Evolutionary conservation across 2,329 filamentous ascomycete species (phyloP).

Genomic region (Davidsoniella neocaledoniae): DNA sequence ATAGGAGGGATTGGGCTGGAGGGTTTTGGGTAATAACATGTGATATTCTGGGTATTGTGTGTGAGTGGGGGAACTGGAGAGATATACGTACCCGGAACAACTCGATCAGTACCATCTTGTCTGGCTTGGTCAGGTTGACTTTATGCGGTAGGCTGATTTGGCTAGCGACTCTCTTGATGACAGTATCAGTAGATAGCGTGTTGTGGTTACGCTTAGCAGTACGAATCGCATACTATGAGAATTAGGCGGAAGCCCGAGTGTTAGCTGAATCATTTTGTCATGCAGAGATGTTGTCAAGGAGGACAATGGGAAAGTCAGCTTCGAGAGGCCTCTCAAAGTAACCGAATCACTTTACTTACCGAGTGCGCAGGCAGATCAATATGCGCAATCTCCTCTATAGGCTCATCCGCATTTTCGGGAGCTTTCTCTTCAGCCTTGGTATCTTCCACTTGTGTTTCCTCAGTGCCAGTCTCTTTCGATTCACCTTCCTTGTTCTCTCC

Average conservation of each 20-base stretch:
- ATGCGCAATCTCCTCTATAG: not conserved
- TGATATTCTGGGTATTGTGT: too few relatives aligned
- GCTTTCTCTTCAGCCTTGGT: not conserved
- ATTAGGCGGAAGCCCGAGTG: too few relatives aligned
- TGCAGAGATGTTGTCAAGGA: not conserved
- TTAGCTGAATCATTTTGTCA: too few relatives aligned
- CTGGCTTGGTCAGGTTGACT: slow-evolving; percentile 61
- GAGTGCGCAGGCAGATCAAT: slow-evolving; percentile 19
- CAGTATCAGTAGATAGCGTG: slow-evolving; percentile 45
- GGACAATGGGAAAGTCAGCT: not conserved
- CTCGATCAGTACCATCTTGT: slow-evolving; percentile 65
- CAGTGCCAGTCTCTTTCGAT: not conserved
- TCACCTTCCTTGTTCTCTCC: not conserved
- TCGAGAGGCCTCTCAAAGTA: not conserved
- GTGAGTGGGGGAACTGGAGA: too few relatives aligned
- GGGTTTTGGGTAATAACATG: too few relatives aligned
- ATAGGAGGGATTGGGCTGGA: too few relatives aligned
- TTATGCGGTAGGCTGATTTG: slow-evolving; percentile 51
- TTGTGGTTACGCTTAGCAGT: slow-evolving; percentile 61
- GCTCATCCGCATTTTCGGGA: not conserved
- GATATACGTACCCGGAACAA: slow-evolving; percentile 34
- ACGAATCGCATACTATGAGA: slow-evolving; percentile 60
- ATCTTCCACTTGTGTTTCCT: not conserved
- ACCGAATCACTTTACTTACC: slow-evolving; percentile 21
- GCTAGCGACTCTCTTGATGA: slow-evolving; percentile 56